Evolutionary conservation across 1,284 basidiomycete species (phyloP), one percentile per base, ranked within the genome.

Genomic region (Vanrija sp.): DNA sequence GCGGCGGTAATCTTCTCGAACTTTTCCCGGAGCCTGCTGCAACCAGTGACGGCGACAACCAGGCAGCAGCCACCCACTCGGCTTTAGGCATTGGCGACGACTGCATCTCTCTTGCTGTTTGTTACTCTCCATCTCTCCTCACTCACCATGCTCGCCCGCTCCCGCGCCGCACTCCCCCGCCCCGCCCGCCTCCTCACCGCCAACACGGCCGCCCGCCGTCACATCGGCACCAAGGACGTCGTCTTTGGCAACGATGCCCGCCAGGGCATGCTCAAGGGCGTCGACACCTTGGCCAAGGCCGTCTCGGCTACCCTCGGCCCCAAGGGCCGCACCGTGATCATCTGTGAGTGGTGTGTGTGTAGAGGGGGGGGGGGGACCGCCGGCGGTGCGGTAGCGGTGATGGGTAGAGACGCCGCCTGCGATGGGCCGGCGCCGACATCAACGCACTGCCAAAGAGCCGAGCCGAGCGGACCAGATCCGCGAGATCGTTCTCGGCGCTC

Each of bases 251-350:
- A 97, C 78, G 91, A 95, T 64, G 93, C 93, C 58, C 85, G 95
- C 63, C 91, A 92, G 46, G 85, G 86, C 77, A 96, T 98, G 81
- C 84, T 98, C 64, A 88, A 86, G 75, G 95, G 95, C 78, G 93
- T 98, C 62, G 94, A 98, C 79, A 83, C 95, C 65, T 86, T 98
- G 63, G 94, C 95, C 53, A 91, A 97, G 78, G 89, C 93, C 60
- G 93, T 97, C 71, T 86, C 85, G 65, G 92, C 96, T 49, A 98
- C 95, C 39, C 85, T 98, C 39, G 95, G 95, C 58, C 95, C 95
- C 52, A 98, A 98, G 80, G 92, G 92, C 68, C 86, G 95, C 70
- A 98, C 97, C 76, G 95, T 98, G 69, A 98, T 98, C 81, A 97
- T 98, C 72, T 94, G 98, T 74, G 49, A 60, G 72, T 66, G 8